Base-by-base conservation (phyloP, 495 filamentous ascomycete genomes). In the Aspergillus baeticus region DNA sequence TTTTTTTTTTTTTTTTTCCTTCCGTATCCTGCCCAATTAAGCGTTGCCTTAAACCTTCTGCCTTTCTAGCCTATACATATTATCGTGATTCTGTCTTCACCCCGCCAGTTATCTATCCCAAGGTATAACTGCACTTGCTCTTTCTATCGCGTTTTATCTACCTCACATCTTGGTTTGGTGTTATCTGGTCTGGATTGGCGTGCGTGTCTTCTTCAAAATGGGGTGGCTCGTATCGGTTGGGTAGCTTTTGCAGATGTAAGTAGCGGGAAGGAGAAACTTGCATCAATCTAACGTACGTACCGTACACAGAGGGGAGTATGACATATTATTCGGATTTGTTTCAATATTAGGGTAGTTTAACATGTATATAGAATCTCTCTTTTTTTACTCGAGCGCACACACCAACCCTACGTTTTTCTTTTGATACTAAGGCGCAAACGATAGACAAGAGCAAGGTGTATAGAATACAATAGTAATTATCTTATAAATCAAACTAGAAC, bases 341-440 rank as follows among this genome's bases (percentile, higher is more conserved):
- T 22, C 22, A 10, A 36, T 38, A 38, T 14, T 38, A n/a, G 36
- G 36, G 15, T 41, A 18, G n/a, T 18, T 41, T 7, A 5, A 20
- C 6, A 7, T 49, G 46, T 36, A 49, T 49, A 49, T 49, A 49
- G 29, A 49, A 36, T 49, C 22, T 36, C 35, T 20, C 18, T 29
- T 1, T 18, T 47, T 46, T 29, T 29, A 29, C 8, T 8, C 26
- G 8, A 29, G 26, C 26, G 26, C 26, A 29, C 26, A 29, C 26
- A 29, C 8, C 26, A 29, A 29, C n/a, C n/a, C n/a, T n/a, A n/a
- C 26, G 26, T 8, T 29, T 29, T 29, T 29, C 26, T 29, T 8
- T 8, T 29, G 26, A 8, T 3, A 29, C 26, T 8, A 29, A 8
- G 26, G 8, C 26, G 26, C 4, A 29, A 8, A 3, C 26, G 8